Percentiles rank a stretch among this genome's conserved stretches.
Conservation (phyloP, 2,329 filamentous ascomycete genomes). For the Botrytis sinoallii region DNA sequence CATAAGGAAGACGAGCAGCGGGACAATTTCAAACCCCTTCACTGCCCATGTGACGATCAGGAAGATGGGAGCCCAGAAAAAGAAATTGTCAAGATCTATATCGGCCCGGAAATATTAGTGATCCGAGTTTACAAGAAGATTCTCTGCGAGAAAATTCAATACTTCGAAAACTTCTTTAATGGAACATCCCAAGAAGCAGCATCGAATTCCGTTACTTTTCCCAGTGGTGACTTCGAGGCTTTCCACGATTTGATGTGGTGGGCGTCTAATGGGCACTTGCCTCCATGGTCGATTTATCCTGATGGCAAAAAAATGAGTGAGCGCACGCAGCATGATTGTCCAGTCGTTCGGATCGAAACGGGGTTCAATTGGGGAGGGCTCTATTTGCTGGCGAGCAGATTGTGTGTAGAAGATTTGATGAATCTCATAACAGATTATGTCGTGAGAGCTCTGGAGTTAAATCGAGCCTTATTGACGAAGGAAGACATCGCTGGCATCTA, state of each 20-base stretch:
- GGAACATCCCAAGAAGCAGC: background rate
- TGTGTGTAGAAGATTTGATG: background rate
- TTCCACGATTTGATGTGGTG: background rate
- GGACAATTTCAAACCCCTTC: background rate
- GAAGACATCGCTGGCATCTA: background rate
- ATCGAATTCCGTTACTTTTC: background rate
- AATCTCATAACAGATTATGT: background rate
- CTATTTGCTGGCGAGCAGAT: background rate
- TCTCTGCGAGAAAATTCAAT: background rate
- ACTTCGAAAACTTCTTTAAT: background rate
- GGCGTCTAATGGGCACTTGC: background rate
- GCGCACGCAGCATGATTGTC: background rate
- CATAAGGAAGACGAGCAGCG: background rate
- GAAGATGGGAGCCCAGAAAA: background rate
- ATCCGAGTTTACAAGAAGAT: background rate
- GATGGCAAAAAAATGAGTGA: background rate
- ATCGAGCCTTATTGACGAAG: background rate
- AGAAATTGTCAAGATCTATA: background rate
- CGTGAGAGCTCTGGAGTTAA: background rate
- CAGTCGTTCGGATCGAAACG: too few species aligned
- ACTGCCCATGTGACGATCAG: background rate
- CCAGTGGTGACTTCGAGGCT: background rate
- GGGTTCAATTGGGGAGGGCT: background rate
- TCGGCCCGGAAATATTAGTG: background rate
- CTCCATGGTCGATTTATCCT: background rate